These are phyloP conservation scores for Eucalyptus virginea DNA, from an alignment of 345 rosid species.

Conservation along the genomic window DNA sequence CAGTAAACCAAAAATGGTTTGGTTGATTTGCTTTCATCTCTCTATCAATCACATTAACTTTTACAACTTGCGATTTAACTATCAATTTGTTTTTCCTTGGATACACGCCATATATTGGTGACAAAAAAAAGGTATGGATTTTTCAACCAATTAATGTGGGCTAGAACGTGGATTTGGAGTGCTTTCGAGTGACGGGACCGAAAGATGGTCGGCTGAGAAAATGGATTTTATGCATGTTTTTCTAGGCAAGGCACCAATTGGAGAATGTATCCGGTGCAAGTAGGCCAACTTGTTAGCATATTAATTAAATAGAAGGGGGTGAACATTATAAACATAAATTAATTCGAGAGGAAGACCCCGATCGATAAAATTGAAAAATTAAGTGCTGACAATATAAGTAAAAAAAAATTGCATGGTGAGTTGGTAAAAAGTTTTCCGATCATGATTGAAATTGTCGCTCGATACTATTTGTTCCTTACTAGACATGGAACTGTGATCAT, in stretches of 20 bases:
- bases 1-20: not conserved
- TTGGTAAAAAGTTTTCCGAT: not conserved
- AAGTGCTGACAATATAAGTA: not conserved
- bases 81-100: not conserved
- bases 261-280: not conserved
- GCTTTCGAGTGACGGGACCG: not conserved
- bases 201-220: not conserved
- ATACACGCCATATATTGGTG: not conserved
- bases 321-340: not conserved
- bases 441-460: not conserved
- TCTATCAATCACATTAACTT: not conserved
- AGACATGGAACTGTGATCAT: not conserved
- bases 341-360: not conserved
- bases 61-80: not conserved
- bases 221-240: not conserved
- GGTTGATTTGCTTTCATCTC: not conserved
- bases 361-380: not conserved
- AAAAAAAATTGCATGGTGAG: not conserved
- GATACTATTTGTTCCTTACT: not conserved
- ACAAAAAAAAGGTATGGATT: not conserved
- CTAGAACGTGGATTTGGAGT: not conserved
- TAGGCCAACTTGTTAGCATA: not conserved
- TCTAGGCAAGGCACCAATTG: not conserved
- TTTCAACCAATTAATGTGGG: not conserved
- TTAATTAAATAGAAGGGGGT: not conserved